Evolutionary conservation across 192 early-diverging fungal species (phyloP).

Genomic region (Coemansia sp.): DNA sequence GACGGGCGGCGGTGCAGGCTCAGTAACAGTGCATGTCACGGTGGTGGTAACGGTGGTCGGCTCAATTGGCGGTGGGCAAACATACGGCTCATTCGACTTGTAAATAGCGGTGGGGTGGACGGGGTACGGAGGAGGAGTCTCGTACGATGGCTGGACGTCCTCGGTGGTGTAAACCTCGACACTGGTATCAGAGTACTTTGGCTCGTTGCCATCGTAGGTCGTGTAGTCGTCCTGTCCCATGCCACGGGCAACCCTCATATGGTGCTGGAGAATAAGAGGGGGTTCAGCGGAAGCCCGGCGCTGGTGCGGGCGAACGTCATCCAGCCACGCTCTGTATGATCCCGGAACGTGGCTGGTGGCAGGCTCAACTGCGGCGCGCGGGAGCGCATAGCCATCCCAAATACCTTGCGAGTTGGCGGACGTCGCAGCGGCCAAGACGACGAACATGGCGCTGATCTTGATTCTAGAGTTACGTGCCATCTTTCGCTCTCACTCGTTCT

Average conservation of each 20-base stretch:
- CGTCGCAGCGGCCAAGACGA: slow-evolving; percentile 18
- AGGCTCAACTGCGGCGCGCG: neutral
- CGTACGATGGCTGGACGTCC: slow-evolving; percentile 24
- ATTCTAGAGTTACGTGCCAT: slow-evolving; percentile 10
- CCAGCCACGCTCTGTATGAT: slow-evolving; percentile 1
- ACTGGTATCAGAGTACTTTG: slow-evolving; percentile 1
- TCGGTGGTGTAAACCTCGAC: slow-evolving; percentile 21
- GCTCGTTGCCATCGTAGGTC: slow-evolving; percentile 13
- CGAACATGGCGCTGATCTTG: slow-evolving; percentile 32
- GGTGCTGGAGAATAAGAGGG: neutral
- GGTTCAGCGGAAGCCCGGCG: neutral
- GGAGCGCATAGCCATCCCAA: slow-evolving; percentile 22
- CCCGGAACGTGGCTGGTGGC: neutral
- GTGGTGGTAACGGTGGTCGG: slow-evolving; percentile 16
- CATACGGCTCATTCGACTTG: slow-evolving; percentile 18
- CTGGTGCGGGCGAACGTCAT: neutral
- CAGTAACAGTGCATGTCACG: slow-evolving; percentile 18
- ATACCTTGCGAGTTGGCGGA: slow-evolving; percentile 19
- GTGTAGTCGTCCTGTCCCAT: neutral
- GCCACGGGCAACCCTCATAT: slow-evolving; percentile 7
- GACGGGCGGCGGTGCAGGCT: slow-evolving; percentile 37
- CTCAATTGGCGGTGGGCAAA: slow-evolving; percentile 16
- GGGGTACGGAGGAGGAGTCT: neutral
- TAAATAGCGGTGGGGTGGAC: slow-evolving; percentile 10
- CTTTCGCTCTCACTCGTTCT: neutral